These are phyloP conservation scores for Nannizzia gypsea DNA, from an alignment of 2,329 filamentous ascomycete species.

Conservation along the genomic window DNA sequence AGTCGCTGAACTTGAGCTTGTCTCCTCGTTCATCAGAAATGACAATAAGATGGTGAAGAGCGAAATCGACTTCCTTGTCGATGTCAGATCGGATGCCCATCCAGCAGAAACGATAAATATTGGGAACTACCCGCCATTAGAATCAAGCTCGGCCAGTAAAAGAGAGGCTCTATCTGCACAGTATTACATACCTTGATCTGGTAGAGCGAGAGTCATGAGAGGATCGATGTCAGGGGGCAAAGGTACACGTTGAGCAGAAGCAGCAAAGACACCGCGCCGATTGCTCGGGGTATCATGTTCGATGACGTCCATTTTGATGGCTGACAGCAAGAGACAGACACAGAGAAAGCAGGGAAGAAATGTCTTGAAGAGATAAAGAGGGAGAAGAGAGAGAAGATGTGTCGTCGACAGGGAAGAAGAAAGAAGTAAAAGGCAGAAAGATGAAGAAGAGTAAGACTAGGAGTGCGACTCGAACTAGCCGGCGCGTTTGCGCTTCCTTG, in stretches of 20 bases:
- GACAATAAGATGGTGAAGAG: slow-evolving; percentile 83
- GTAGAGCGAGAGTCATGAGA: slow-evolving; percentile 2
- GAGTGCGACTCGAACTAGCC: not conserved
- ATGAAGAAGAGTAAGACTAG: not conserved
- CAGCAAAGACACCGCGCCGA: slow-evolving; percentile 21
- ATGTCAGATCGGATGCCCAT: slow-evolving; percentile 72
- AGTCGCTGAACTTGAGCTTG: slow-evolving; percentile 90
- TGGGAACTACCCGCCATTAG: slow-evolving; percentile 20
- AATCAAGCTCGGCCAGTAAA: not conserved
- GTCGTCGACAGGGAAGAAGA: not conserved
- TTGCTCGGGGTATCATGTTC: slow-evolving; percentile 34
- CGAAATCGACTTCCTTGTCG: slow-evolving; percentile 76
- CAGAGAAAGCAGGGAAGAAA: no score
- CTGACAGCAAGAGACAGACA: not conserved
- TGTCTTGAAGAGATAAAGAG: no score
- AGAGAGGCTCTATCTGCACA: not conserved
- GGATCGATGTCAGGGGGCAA: slow-evolving; percentile 4
- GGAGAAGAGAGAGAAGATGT: not conserved
- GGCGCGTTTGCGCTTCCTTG: not conserved
- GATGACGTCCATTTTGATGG: slow-evolving; percentile 8
- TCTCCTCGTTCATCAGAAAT: slow-evolving; percentile 91
- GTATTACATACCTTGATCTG: slow-evolving; percentile 4
- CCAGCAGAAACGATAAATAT: slow-evolving; percentile 83
- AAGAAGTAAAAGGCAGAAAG: not conserved
- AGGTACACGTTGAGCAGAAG: slow-evolving; percentile 2